Evolutionary conservation across 2,329 filamentous ascomycete species (phyloP).

Genomic region (Cryoendolithus antarcticus): DNA sequence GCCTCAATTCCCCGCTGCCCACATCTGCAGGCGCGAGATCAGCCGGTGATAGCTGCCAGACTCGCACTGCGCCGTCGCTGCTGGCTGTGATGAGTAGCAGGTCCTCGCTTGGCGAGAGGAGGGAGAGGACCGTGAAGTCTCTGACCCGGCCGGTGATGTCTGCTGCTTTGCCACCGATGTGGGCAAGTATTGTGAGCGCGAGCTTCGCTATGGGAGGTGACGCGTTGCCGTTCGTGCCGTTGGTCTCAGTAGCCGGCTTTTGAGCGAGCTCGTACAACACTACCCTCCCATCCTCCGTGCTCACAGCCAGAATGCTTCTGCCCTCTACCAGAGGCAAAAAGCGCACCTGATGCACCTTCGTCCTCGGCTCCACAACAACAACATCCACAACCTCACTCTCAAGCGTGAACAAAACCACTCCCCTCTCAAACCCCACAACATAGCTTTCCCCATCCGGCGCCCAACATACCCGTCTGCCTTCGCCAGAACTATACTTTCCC

Average conservation of each 20-base stretch:
- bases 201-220: conserved; percentile 8
- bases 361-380: conserved; percentile 34
- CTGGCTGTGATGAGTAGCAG: conserved; percentile 57
- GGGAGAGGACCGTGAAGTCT: conserved; percentile 60
- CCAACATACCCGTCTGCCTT: conserved; percentile 76
- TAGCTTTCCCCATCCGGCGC: conserved; percentile 67
- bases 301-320: conserved; percentile 51
- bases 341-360: conserved; percentile 71
- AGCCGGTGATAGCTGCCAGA: conserved; percentile 46
- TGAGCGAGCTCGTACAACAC: conserved; percentile 62
- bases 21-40: conserved; percentile 3
- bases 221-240: conserved; percentile 32
- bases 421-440: conserved; percentile 77
- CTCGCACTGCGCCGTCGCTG: conserved; percentile 72
- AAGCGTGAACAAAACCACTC: conserved; percentile 60
- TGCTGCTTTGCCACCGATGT: conserved; percentile 56
- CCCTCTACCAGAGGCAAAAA: conserved; percentile 48
- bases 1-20: conserved; percentile 21
- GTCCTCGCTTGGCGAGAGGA: conserved; percentile 23
- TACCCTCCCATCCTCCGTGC: conserved; percentile 82
- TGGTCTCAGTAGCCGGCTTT: conserved; percentile 3
- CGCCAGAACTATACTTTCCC: conserved; percentile 62
- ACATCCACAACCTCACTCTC: too few species aligned
- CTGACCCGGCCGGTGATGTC: conserved; percentile 67
- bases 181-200: conserved; percentile 45